Evolutionary conservation across 2,329 filamentous ascomycete genomes (phyloP), one percentile per base, ranked within the genome.

Genomic region (Fusarium sp.): DNA sequence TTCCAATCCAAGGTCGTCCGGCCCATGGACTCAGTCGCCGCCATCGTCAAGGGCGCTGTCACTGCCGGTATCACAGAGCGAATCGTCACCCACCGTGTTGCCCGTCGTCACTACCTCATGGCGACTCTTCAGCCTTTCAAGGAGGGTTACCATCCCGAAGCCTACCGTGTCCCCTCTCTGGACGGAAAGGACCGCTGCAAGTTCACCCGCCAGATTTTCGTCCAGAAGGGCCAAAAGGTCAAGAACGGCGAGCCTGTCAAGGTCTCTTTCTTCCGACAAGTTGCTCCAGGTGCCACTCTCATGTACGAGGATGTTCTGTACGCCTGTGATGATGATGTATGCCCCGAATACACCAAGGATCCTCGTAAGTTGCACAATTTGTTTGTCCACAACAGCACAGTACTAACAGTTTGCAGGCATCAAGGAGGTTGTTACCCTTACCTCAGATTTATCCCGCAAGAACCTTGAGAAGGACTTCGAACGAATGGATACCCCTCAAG

Each of bases 261-360:
- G 85, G 96, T 98, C 43, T 97, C 93, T 11, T 98, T 98, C 82
- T 98, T 99, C 89, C 87, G 96, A 79, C 96, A 98, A 79, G 96
- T 99, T 54, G 96, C 96, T 7, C 96, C 96, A 1, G 96, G 96
- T 48, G 96, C 96, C 32, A 98, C 95, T 2, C 88, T 99, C 73
- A 98, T 99, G 96, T 99, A 99, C 78, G 96, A 99, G 83, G 96
- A 99, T 82, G 95, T 98, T 53, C 81, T 98, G 58, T 98, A 97
- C 78, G 96, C 95, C 49, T 99, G 96, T 76, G 96, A 99, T 76
- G 96, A 98, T 69, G 96, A 99, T 78, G 93, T 97, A 51, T 98
- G 95, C 80, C 96, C 96, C 1, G 96, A 98, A 79, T 99, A 99
- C 79, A 98, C 95, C 71, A 99, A 98, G 80, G 96, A 99, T 88